phyloP scores from a whole-genome alignment of 805 yeast species.

The Candida namnaoensis region DNA sequence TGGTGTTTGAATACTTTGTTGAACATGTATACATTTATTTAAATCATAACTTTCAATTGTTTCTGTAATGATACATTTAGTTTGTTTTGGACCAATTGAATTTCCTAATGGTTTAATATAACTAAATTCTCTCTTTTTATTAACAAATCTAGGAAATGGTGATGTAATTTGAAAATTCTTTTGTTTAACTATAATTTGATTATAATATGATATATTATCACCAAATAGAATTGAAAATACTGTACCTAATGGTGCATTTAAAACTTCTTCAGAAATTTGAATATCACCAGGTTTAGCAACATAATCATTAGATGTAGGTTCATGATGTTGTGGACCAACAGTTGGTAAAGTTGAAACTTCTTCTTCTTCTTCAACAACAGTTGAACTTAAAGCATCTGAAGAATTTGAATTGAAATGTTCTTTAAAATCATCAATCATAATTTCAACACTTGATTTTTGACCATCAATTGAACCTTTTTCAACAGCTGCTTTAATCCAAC shows the following conservation, averaged over 20 bases:
- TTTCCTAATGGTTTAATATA: conserved; percentile 54
- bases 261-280: conserved; percentile 36
- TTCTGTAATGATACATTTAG: conserved; percentile 54
- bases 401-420: conserved; percentile 6
- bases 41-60: conserved; percentile 40
- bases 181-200: conserved; percentile 41
- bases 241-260: conserved; percentile 62
- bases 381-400: conserved; percentile 1
- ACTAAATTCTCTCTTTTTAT: conserved; percentile 36
- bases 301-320: conserved; percentile 35
- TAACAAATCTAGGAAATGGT: conserved; percentile 35
- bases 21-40: conserved; percentile 31
- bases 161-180: conserved; percentile 49
- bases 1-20: conserved; percentile 53
- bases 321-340: conserved; percentile 30
- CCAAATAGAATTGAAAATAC: conserved; percentile 54
- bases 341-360: conserved; percentile 20
- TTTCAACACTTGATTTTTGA: conserved; percentile 49
- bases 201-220: conserved; percentile 39
- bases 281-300: conserved; percentile 39
- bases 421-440: conserved; percentile 37
- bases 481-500: conserved; percentile 72
- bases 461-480: conserved; percentile 71
- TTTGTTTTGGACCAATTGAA: conserved; percentile 67
- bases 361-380: conserved; percentile 11